Conservation (phyloP, 805 yeast species). For the Ogataea nakhonphanomensis region DNA sequence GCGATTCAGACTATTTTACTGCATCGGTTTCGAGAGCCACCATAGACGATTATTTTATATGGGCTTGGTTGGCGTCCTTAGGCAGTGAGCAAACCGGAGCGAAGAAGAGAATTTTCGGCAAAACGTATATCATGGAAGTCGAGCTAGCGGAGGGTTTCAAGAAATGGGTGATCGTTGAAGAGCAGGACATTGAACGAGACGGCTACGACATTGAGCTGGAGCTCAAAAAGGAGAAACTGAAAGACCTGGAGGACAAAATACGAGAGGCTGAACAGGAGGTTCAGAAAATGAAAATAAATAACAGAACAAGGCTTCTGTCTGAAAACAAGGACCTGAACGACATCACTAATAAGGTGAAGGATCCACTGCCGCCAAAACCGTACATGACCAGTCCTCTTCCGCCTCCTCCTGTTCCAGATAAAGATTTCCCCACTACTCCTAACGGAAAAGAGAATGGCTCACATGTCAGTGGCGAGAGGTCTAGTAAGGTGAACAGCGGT, state of each 20-base stretch:
- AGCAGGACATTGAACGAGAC: constrained; percentile 46
- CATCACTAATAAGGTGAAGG: constrained; percentile 15
- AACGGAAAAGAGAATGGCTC: constrained; percentile 5
- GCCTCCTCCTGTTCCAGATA: constrained; percentile 5
- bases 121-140: constrained; percentile 78
- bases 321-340: constrained; percentile 11
- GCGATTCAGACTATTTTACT: constrained; percentile 34
- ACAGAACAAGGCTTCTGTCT: constrained; percentile 14
- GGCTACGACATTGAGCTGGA: constrained; percentile 36
- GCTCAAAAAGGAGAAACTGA: constrained; percentile 32
- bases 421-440: constrained; percentile 6
- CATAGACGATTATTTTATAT: constrained; percentile 82
- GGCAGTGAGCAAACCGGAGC: constrained; percentile 68
- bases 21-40: constrained; percentile 58
- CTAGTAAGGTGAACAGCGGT: constrained; percentile 5
- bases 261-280: constrained; percentile 29
- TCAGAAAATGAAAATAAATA: constrained; percentile 15
- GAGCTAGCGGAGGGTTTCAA: constrained; percentile 70
- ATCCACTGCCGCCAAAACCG: constrained; percentile 13
- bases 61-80: constrained; percentile 85
- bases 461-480: not conserved
- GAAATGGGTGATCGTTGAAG: constrained; percentile 77
- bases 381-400: constrained; percentile 3
- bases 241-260: constrained; percentile 28
- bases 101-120: constrained; percentile 70